Evolutionary conservation across 495 filamentous ascomycete genomes (phyloP), one percentile per base, ranked within the genome.

Genomic region (Darksidea phi): DNA sequence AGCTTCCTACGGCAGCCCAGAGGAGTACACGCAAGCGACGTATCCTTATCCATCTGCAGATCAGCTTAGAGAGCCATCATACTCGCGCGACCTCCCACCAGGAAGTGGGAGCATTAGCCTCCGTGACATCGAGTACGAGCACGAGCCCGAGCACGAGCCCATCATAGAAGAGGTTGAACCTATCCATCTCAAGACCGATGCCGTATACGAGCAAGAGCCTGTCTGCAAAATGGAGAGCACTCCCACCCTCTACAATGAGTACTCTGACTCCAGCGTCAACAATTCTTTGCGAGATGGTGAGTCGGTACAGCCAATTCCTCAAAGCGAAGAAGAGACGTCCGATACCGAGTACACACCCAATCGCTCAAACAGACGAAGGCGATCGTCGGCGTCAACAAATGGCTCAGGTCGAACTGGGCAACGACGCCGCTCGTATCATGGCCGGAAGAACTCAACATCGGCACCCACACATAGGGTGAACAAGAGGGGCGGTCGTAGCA

Each of bases 121-220:
- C 21, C 43, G 63, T 7, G 67, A 72, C n/a, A 41, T 72, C 17
- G 67, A 72, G 36, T 62, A 64, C 38, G 50, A 60, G 10, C 67
- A 61, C 13, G 53, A 54, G 10, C 28, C 28, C 28, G 59, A 67
- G 43, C 48, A 46, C 8, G 69, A 71, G 41, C 23, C 50, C 13
- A 43, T 37, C 18, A 41, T 57, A 43, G 63, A 63, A 56, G 66
- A 66, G 20, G 51, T 32, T 6, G 57, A 59, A 5, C 48, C 43
- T 21, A n/a, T 41, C 4, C 65, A 70, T 25, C 20, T 61, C 15
- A 68, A 67, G 60, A 46, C 64, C 13, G 68, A 58, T 5, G 47
- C 46, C 15, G 49, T 42, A 2, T 61, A 69, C 46, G 50, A 63
- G 28, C 58, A 55, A n/a, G 57, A 60, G 23, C 18, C 46, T 11